These are phyloP conservation scores for Entomortierella chlamydospora DNA, from an alignment of 192 early-diverging fungal genomes.

Conservation along the genomic window DNA sequence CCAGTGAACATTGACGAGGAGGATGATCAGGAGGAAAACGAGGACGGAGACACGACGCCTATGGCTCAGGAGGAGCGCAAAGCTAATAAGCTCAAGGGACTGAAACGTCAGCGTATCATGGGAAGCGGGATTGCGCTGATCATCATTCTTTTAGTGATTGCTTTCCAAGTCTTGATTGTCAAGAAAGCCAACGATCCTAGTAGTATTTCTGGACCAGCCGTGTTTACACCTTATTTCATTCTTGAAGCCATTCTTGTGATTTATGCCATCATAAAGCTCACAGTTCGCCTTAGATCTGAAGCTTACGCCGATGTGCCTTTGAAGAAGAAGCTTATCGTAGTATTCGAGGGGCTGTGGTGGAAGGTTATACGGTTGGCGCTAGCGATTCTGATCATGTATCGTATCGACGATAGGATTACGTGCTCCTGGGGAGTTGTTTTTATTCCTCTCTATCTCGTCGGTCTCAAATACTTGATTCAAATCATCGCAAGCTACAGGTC, in stretches of 20 bases:
- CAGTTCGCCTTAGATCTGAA: constrained; percentile 31
- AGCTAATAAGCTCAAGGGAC: constrained; percentile 37
- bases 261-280: constrained; percentile 51
- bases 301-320: constrained; percentile 8
- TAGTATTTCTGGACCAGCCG: constrained; percentile 68
- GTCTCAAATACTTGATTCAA: constrained; percentile 65
- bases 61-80: constrained; percentile 59
- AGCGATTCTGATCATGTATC: constrained; percentile 74
- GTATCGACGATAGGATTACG: constrained; percentile 64
- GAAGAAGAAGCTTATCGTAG: background rate
- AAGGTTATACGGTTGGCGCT: constrained; percentile 73
- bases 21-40: constrained; percentile 60
- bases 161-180: constrained; percentile 85
- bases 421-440: constrained; percentile 77
- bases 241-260: constrained; percentile 79
- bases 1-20: constrained; percentile 55
- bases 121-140: constrained; percentile 57
- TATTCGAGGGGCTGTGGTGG: constrained; percentile 72
- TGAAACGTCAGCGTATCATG: constrained; percentile 26
- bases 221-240: constrained; percentile 89
- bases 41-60: constrained; percentile 55
- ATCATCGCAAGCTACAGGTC: constrained; percentile 56
- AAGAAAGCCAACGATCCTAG: constrained; percentile 75
- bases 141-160: constrained; percentile 67
- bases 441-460: constrained; percentile 74